phyloP scores from a whole-genome alignment of 208 protist species.

The Crithidia thermophila region DNA sequence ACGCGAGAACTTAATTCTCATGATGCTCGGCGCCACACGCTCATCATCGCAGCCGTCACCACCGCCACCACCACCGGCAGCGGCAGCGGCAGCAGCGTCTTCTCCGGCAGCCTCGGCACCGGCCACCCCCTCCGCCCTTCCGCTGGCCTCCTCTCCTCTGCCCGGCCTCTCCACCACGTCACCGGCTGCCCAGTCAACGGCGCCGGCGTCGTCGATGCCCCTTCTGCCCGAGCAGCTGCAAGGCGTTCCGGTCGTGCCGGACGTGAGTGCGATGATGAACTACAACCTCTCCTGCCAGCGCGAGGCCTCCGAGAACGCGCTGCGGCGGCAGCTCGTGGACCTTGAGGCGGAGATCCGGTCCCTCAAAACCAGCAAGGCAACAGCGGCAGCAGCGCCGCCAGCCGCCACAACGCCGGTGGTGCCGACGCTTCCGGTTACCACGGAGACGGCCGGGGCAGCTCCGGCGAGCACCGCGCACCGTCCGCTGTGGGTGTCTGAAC shows the following conservation, averaged over 20 bases:
- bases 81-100: constrained; percentile 1
- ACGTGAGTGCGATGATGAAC: constrained; percentile 63
- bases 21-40: constrained; percentile 45
- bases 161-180: constrained; percentile 8
- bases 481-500: constrained; percentile 22
- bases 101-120: constrained; percentile 2
- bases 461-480: too few species aligned
- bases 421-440: neutral
- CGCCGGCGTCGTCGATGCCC: too few species aligned
- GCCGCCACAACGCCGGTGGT: neutral
- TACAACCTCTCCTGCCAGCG: constrained; percentile 80
- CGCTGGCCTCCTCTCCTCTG: constrained; percentile 13
- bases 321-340: constrained; percentile 66
- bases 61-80: neutral
- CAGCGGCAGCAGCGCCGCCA: constrained; percentile 3
- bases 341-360: constrained; percentile 62
- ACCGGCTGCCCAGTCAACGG: neutral
- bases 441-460: too few species aligned
- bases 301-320: constrained; percentile 59
- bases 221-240: constrained; percentile 24
- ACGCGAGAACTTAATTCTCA: constrained; percentile 60
- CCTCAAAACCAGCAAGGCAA: constrained; percentile 25
- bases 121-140: neutral
- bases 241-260: constrained; percentile 74
- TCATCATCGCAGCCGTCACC: neutral